Conservation (phyloP, 371 early-diverging fungal genomes). For the Mucor velutinosus region DNA sequence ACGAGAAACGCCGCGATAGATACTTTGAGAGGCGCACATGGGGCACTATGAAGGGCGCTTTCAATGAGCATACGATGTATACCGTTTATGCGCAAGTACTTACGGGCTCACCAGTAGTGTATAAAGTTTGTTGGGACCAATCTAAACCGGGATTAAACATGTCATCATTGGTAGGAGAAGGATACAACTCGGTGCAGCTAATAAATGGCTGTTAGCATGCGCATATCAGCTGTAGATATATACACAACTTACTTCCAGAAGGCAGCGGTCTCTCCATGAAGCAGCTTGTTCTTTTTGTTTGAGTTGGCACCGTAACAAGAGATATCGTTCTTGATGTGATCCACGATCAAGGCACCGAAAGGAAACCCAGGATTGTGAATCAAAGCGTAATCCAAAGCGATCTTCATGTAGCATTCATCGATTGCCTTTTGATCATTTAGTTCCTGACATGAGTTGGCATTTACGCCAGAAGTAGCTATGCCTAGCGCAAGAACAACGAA, state of each 20-base stretch:
- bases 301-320: constrained; percentile 44
- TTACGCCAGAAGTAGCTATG: neutral
- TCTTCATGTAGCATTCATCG: constrained; percentile 39
- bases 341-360: constrained; percentile 39
- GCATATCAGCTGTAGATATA: neutral
- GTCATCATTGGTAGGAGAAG: constrained; percentile 37
- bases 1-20: constrained; percentile 39
- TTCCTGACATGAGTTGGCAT: neutral
- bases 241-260: constrained; percentile 34
- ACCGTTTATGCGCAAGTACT: constrained; percentile 5
- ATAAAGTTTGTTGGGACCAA: constrained; percentile 40
- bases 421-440: constrained; percentile 12
- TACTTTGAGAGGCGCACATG: constrained; percentile 40
- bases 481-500: neutral
- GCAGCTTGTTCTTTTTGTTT: constrained; percentile 29
- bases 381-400: constrained; percentile 36
- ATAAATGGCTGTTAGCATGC: neutral
- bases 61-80: constrained; percentile 5
- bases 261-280: constrained; percentile 44
- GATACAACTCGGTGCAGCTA: constrained; percentile 42
- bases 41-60: constrained; percentile 26
- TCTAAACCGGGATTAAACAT: constrained; percentile 34
- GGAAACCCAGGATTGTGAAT: constrained; percentile 31
- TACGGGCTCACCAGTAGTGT: constrained; percentile 44
- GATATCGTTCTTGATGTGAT: constrained; percentile 35